These are phyloP conservation scores for Fusarium sarcochroum DNA, from an alignment of 2,329 filamentous ascomycete genomes.

Conservation along the genomic window DNA sequence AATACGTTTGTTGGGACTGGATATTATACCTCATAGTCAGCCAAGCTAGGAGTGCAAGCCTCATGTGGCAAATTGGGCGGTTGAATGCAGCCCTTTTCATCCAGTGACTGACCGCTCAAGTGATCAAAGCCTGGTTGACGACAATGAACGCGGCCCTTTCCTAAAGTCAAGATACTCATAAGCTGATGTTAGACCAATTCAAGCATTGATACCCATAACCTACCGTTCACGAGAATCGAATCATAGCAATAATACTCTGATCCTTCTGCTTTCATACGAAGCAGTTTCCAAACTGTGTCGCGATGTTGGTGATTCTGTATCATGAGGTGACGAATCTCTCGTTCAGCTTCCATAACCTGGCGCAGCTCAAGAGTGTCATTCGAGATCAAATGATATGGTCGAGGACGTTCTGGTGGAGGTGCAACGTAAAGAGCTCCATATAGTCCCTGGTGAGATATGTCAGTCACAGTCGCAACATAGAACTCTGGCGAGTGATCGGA, in stretches of 20 bases:
- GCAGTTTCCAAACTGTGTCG: constrained; percentile 13
- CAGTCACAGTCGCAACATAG: too few species aligned
- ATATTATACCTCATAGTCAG: constrained; percentile 4
- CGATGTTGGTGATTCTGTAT: constrained; percentile 20
- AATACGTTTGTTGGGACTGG: too few species aligned
- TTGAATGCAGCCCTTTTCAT: constrained; percentile 11
- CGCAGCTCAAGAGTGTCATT: constrained; percentile 6
- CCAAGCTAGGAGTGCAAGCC: not conserved
- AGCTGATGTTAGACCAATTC: not conserved
- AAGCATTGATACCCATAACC: accelerated
- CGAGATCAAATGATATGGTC: constrained; percentile 7
- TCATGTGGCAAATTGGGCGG: not conserved
- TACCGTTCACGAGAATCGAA: constrained; percentile 8
- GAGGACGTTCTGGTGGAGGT: not conserved
- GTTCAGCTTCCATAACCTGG: not conserved
- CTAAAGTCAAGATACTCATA: not conserved
- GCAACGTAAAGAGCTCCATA: constrained; percentile 7
- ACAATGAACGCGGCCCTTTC: constrained; percentile 16
- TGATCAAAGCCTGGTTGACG: not conserved
- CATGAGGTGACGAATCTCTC: not conserved
- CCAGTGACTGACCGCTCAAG: not conserved
- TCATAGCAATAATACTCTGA: constrained; percentile 20
- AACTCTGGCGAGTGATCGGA: not conserved
- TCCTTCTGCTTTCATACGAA: constrained; percentile 12
- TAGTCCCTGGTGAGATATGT: not conserved